Percentiles rank a stretch among this genome's conserved stretches.
Evolutionary conservation across 2,329 filamentous ascomycete species (phyloP).

Genomic region (Coniochaeta sp.): DNA sequence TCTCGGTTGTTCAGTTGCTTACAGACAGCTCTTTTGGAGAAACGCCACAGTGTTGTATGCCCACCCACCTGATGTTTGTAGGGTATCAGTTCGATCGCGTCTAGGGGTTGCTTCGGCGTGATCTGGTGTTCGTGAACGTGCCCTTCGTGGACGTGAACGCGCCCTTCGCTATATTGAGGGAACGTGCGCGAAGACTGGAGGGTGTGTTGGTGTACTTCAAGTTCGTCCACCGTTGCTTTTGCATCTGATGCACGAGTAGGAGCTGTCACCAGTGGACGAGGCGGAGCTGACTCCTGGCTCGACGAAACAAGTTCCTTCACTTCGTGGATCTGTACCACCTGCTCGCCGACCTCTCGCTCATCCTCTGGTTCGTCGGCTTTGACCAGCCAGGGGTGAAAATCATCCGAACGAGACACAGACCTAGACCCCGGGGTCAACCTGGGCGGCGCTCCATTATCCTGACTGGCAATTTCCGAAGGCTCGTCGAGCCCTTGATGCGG

Average conservation of each 20-base stretch:
- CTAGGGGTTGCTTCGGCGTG: conserved; percentile 56
- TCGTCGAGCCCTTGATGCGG: conserved; percentile 59
- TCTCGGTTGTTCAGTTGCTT: conserved; percentile 97
- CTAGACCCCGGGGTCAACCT: conserved; percentile 11
- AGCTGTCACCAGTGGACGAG: conserved; percentile 16
- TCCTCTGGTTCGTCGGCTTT: conserved; percentile 45
- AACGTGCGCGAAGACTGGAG: conserved; percentile 28
- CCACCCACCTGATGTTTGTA: conserved; percentile 97
- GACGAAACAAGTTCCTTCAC: neutral
- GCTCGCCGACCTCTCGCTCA: conserved; percentile 18
- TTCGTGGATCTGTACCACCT: neutral
- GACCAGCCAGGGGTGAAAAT: conserved; percentile 48
- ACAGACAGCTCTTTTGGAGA: conserved; percentile 90
- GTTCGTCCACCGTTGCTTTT: neutral
- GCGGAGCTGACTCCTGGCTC: neutral
- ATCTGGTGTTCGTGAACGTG: conserved; percentile 44
- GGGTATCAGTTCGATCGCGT: conserved; percentile 91
- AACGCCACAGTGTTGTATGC: conserved; percentile 92
- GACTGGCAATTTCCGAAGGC: conserved; percentile 18
- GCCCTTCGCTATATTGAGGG: conserved; percentile 37
- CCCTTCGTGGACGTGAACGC: conserved; percentile 44
- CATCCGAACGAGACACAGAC: conserved; percentile 19
- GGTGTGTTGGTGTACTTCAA: conserved; percentile 23
- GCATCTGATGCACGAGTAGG: conserved; percentile 16
- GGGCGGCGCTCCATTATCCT: conserved; percentile 3